phyloP scores from a whole-genome alignment of 768 basidiomycete genomes.

The Lactarius evosmus region DNA sequence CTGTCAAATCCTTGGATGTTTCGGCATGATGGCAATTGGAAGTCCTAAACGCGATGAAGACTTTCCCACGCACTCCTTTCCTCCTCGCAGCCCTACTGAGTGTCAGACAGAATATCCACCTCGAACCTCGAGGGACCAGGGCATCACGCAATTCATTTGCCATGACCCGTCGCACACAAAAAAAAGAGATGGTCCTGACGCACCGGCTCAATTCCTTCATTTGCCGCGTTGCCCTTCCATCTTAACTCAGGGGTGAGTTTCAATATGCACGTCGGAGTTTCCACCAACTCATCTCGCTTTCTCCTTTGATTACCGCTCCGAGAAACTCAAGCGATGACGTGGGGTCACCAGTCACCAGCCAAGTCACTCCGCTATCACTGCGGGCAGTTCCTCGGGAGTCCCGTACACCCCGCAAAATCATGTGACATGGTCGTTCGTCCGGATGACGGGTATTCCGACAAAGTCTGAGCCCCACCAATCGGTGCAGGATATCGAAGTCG shows the following conservation, averaged over 20 bases:
- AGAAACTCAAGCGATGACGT: background rate
- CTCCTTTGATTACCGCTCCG: background rate
- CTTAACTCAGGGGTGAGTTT: background rate
- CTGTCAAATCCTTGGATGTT: background rate
- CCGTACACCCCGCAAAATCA: background rate
- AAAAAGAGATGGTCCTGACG: too few species aligned
- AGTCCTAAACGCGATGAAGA: background rate
- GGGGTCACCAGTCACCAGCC: background rate
- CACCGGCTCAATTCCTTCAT: background rate
- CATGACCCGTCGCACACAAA: background rate
- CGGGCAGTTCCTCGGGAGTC: background rate
- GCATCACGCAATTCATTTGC: background rate
- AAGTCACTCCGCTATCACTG: constrained; percentile 2
- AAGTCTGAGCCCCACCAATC: background rate
- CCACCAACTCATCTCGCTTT: background rate
- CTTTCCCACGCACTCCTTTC: background rate
- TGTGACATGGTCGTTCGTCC: background rate
- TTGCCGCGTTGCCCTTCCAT: background rate
- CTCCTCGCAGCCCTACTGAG: background rate
- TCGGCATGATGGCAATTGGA: background rate
- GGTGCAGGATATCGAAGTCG: background rate
- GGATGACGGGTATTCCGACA: background rate
- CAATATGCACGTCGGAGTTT: background rate
- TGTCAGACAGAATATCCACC: too few species aligned
- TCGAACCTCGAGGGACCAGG: background rate